Evolutionary conservation across 768 basidiomycete species (phyloP).

Genomic region (Rhizopogon salebrosus): DNA sequence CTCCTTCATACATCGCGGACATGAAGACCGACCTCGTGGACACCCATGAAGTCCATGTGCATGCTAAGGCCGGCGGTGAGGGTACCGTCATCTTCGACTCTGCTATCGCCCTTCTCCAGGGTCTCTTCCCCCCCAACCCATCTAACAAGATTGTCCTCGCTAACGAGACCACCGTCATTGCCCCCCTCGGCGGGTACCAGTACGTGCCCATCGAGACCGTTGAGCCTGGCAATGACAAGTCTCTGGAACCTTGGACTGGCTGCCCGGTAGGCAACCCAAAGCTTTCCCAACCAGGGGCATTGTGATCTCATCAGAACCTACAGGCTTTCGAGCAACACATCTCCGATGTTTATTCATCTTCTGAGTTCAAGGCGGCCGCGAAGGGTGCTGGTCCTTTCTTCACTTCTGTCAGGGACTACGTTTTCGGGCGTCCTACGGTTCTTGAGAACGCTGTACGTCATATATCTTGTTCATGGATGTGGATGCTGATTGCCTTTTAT

Average conservation of each 20-base stretch:
- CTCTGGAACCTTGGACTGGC: slow-evolving; percentile 74
- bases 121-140: slow-evolving; percentile 77
- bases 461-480: not conserved
- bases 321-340: slow-evolving; percentile 67
- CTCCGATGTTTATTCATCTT: slow-evolving; percentile 52
- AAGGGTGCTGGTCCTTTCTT: slow-evolving; percentile 63
- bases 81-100: slow-evolving; percentile 86
- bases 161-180: slow-evolving; percentile 64
- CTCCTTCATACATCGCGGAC: slow-evolving; percentile 62
- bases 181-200: slow-evolving; percentile 80
- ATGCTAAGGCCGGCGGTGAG: slow-evolving; percentile 80
- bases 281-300: slow-evolving; percentile 8
- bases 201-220: slow-evolving; percentile 89
- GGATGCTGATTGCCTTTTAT: slow-evolving; percentile 6
- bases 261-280: slow-evolving; percentile 41
- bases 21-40: slow-evolving; percentile 66
- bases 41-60: slow-evolving; percentile 67
- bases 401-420: slow-evolving; percentile 58
- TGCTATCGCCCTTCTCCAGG: slow-evolving; percentile 79
- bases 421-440: slow-evolving; percentile 61
- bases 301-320: not conserved
- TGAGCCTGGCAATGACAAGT: slow-evolving; percentile 77
- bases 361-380: slow-evolving; percentile 57
- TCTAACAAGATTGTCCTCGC: slow-evolving; percentile 73
- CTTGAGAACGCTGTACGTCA: slow-evolving; percentile 63